Conservation (phyloP, 2,329 filamentous ascomycete genomes). For the Dactylellina drechsleri region DNA sequence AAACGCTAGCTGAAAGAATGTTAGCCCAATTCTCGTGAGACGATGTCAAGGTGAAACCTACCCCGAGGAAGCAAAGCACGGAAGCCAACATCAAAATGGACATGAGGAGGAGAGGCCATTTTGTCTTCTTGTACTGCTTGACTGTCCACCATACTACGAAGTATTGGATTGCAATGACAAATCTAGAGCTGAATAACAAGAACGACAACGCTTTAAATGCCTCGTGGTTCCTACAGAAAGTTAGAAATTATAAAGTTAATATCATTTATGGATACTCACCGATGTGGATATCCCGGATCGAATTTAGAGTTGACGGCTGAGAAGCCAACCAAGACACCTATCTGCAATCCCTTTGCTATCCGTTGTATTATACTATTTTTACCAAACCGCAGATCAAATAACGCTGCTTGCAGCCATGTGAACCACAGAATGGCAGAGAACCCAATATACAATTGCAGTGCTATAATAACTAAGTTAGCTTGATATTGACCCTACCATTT, state of each 20-base stretch:
- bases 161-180: conserved; percentile 69
- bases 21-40: background rate
- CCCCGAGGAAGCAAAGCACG: conserved; percentile 52
- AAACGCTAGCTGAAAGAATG: conserved; percentile 47
- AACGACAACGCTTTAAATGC: conserved; percentile 56
- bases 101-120: conserved; percentile 59
- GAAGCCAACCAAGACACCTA: conserved; percentile 74
- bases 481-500: background rate
- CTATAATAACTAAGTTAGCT: conserved; percentile 55
- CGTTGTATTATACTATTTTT: conserved; percentile 73
- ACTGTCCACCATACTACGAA: conserved; percentile 61
- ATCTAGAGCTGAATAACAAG: conserved; percentile 66
- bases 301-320: conserved; percentile 67
- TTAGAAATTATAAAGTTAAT: background rate
- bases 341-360: conserved; percentile 69
- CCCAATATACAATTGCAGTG: conserved; percentile 65
- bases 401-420: conserved; percentile 73
- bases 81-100: conserved; percentile 41
- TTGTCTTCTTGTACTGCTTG: conserved; percentile 64
- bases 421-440: conserved; percentile 73
- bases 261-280: conserved; percentile 7
- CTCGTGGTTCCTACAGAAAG: conserved; percentile 33
- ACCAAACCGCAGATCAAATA: conserved; percentile 74
- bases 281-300: conserved; percentile 56
- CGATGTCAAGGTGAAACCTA: conserved; percentile 5